Percentiles rank a stretch among this genome's conserved stretches.
Conservation (phyloP, 2,329 filamentous ascomycete genomes). For the Dothiorella sarmentorum region DNA sequence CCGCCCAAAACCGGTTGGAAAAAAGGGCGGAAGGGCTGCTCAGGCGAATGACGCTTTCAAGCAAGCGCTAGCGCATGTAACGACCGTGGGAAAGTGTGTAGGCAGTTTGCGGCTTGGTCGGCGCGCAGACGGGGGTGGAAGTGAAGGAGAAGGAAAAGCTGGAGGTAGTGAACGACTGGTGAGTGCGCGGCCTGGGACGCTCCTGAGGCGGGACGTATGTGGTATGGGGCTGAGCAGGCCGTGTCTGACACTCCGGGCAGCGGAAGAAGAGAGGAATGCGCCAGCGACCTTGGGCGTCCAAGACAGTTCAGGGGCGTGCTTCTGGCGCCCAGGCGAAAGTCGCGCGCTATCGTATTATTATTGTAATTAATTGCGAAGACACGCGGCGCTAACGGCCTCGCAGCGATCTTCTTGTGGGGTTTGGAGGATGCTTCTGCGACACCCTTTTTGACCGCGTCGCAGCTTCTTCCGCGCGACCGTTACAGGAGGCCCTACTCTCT, state of each 20-base stretch:
- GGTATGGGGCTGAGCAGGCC: conserved; percentile 18
- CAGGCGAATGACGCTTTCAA: conserved; percentile 7
- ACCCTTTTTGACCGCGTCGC: neutral
- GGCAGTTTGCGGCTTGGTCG: neutral
- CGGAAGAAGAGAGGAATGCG: conserved; percentile 15
- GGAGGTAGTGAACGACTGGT: conserved; percentile 9
- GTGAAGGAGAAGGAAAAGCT: conserved; percentile 6
- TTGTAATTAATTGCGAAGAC: conserved; percentile 13
- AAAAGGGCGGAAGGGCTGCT: conserved; percentile 2
- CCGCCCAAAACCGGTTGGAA: conserved; percentile 9
- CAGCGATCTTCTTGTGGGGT: conserved; percentile 16
- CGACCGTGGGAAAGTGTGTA: neutral
- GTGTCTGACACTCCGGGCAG: conserved; percentile 11
- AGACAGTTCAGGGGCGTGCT: conserved; percentile 14
- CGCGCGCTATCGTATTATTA: conserved; percentile 16
- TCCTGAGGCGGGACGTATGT: conserved; percentile 14
- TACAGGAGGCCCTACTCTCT: conserved; percentile 9
- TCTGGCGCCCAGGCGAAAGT: conserved; percentile 5
- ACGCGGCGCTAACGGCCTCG: conserved; percentile 13
- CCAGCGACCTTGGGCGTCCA: conserved; percentile 1
- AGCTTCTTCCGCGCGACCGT: conserved; percentile 6
- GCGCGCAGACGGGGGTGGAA: neutral
- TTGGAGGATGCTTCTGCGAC: conserved; percentile 4
- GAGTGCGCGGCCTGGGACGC: conserved; percentile 2
- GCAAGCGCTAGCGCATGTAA: conserved; percentile 14